phyloP scores from a whole-genome alignment of 176 grass and related monocot genomes.

The Secale cereale region DNA sequence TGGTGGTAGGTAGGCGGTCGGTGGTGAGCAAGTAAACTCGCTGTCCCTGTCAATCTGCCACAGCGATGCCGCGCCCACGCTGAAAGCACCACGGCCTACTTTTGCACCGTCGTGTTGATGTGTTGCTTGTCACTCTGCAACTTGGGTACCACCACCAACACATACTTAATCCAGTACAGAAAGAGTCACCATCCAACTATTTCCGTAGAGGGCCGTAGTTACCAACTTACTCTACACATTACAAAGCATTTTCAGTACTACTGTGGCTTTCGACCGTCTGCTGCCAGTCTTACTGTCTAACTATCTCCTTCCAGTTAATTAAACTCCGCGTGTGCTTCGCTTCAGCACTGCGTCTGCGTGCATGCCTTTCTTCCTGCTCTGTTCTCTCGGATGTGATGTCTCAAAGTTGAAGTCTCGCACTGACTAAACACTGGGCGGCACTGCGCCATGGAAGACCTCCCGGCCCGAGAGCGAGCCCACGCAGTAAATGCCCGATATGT shows the following conservation, averaged over 20 bases:
- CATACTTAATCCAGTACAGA: not conserved
- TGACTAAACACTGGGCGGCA: slow-evolving; percentile 30
- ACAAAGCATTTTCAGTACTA: too few relatives aligned
- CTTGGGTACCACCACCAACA: too few relatives aligned
- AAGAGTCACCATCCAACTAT: not conserved
- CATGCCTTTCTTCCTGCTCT: slow-evolving; percentile 8
- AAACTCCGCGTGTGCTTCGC: not conserved
- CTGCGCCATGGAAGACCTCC: slow-evolving; percentile 16
- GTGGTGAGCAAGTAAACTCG: not conserved
- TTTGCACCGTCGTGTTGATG: not conserved
- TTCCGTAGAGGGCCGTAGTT: not conserved
- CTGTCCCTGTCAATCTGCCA: slow-evolving; percentile 10
- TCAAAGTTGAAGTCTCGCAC: slow-evolving; percentile 32
- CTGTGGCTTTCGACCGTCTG: not conserved
- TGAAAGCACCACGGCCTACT: not conserved
- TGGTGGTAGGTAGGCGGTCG: not conserved
- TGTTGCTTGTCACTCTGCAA: not conserved
- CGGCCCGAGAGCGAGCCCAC: not conserved
- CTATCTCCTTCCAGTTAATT: not conserved
- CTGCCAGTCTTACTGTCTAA: not conserved
- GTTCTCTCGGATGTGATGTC: slow-evolving; percentile 42
- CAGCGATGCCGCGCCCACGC: not conserved
- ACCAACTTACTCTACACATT: not conserved
- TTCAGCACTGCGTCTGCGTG: not conserved
- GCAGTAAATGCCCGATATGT: slow-evolving; percentile 26